phyloP scores from a whole-genome alignment of 345 rosid species.

The Populus nigra region DNA sequence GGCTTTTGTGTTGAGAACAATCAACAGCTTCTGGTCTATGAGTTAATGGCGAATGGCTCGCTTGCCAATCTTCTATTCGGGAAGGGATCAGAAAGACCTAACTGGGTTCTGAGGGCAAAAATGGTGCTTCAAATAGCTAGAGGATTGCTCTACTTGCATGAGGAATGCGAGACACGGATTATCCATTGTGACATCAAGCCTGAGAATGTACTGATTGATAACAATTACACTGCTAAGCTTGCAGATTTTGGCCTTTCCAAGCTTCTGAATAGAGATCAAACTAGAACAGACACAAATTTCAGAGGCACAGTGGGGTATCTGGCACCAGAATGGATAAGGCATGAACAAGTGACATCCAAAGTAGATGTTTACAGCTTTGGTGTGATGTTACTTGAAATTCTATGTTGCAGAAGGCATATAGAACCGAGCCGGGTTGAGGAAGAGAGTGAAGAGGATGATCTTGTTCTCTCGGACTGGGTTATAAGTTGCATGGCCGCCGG shows the following conservation, averaged over 20 bases:
- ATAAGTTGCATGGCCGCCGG: constrained; percentile 11
- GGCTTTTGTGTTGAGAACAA: constrained; percentile 30
- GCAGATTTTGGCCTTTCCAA: constrained; percentile 37
- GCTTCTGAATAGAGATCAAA: constrained; percentile 33
- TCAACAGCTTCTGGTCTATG: constrained; percentile 26
- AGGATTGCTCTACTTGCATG: constrained; percentile 35
- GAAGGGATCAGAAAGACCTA: constrained; percentile 11
- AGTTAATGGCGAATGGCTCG: constrained; percentile 28
- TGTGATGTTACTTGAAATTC: constrained; percentile 27
- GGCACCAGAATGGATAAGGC: constrained; percentile 38
- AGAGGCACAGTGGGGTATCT: constrained; percentile 37
- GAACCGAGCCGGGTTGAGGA: constrained; percentile 27
- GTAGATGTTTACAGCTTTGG: constrained; percentile 36
- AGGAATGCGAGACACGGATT: constrained; percentile 25
- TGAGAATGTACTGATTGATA: constrained; percentile 29
- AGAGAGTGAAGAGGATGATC: constrained; percentile 32
- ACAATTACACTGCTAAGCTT: constrained; percentile 25
- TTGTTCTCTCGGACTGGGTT: constrained; percentile 28
- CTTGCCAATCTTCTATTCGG: constrained; percentile 20
- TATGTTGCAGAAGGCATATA: constrained; percentile 39
- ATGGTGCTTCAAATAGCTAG: constrained; percentile 25
- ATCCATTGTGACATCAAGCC: constrained; percentile 44
- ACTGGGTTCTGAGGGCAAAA: constrained; percentile 26
- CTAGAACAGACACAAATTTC: constrained; percentile 25
- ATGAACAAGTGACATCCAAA: constrained; percentile 25